These are phyloP conservation scores for Populus tremula DNA, from an alignment of 345 rosid genomes.

Conservation along the genomic window DNA sequence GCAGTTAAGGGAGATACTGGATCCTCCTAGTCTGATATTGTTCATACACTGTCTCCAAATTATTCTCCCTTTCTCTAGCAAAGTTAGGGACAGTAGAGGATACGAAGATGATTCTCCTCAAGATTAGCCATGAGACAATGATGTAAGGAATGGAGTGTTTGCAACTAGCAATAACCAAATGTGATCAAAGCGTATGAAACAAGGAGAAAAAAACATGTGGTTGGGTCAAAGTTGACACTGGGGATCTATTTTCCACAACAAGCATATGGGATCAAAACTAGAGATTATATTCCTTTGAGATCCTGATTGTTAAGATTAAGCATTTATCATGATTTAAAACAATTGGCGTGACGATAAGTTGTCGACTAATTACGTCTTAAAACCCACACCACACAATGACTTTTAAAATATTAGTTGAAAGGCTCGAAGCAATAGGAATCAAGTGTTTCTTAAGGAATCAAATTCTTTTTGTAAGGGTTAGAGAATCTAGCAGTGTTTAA, in stretches of 20 bases:
- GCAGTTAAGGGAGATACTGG: background rate
- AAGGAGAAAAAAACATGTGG: background rate
- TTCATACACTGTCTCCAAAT: slow-evolving; percentile 3
- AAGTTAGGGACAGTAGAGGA: slow-evolving; percentile 1
- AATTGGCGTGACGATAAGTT: background rate
- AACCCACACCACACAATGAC: slow-evolving; percentile 1
- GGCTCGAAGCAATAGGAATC: slow-evolving; percentile 23
- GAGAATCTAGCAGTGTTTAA: slow-evolving; percentile 4
- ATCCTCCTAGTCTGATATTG: background rate
- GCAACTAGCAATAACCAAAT: background rate
- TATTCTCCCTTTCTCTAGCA: background rate
- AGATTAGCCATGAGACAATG: background rate
- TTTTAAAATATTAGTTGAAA: background rate
- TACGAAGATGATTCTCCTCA: slow-evolving; percentile 15
- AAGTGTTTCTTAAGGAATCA: slow-evolving; percentile 25
- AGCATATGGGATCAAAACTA: slow-evolving; percentile 10
- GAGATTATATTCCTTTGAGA: slow-evolving; percentile 11
- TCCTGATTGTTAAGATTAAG: slow-evolving; percentile 6
- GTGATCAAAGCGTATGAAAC: slow-evolving; percentile 2
- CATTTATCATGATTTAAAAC: background rate
- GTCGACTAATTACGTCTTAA: slow-evolving; percentile 16
- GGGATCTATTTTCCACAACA: slow-evolving; percentile 12
- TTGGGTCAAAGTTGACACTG: slow-evolving; percentile 12
- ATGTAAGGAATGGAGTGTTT: background rate
- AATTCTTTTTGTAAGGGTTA: background rate